Evolutionary conservation across 1,284 basidiomycete genomes (phyloP).

Genomic region (Moesziomyces sp.): DNA sequence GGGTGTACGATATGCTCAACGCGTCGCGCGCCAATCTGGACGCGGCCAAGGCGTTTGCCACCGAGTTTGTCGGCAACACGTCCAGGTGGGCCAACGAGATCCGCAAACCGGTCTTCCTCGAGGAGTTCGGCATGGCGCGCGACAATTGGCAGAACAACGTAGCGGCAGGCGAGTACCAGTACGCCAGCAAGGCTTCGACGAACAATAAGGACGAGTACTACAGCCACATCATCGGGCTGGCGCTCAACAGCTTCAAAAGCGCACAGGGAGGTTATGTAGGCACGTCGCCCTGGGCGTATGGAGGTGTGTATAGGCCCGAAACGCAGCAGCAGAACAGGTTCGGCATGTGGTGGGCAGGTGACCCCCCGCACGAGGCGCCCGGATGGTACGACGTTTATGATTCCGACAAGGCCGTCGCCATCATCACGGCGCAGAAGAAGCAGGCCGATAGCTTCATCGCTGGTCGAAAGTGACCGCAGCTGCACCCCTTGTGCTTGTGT

Average conservation of each 20-base stretch:
- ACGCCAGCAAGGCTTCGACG: constrained; percentile 36
- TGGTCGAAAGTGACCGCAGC: not conserved
- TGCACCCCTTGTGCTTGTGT: not conserved
- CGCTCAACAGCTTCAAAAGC: constrained; percentile 25
- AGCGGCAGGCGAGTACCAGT: constrained; percentile 15
- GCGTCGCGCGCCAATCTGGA: constrained; percentile 24
- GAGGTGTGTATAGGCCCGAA: constrained; percentile 46
- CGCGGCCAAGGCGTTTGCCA: constrained; percentile 31
- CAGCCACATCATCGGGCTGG: constrained; percentile 26
- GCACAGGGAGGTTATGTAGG: constrained; percentile 19
- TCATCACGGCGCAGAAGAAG: constrained; percentile 26
- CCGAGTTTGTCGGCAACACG: constrained; percentile 31
- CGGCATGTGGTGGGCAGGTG: constrained; percentile 41
- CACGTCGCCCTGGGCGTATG: constrained; percentile 48
- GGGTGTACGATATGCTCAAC: constrained; percentile 52
- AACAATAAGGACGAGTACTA: constrained; percentile 48
- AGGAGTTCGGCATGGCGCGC: constrained; percentile 57
- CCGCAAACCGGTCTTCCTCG: constrained; percentile 47
- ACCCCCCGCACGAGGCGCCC: constrained; percentile 41
- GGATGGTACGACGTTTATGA: constrained; percentile 57
- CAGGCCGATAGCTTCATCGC: constrained; percentile 11
- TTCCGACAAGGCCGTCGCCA: constrained; percentile 32
- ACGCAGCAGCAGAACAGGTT: constrained; percentile 34
- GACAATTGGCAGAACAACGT: constrained; percentile 54
- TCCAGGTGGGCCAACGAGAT: constrained; percentile 12